These are phyloP conservation scores for Euptelea pleiosperma DNA, from an alignment of 164 flowering plant genomes.

Conservation along the genomic window DNA sequence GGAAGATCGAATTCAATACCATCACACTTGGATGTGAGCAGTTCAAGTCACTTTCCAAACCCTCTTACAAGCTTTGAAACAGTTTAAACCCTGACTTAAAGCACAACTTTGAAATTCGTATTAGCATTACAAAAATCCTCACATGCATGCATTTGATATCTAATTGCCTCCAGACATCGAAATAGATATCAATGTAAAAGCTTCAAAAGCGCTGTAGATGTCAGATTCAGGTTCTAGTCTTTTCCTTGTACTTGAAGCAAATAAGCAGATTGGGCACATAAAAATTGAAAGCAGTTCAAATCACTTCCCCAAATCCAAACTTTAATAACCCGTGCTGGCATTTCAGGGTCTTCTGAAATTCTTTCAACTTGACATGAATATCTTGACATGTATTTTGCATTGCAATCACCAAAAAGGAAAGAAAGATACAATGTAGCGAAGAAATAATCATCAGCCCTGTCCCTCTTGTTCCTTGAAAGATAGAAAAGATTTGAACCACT, in stretches of 20 bases:
- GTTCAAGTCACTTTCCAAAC: no score
- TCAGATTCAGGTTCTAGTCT: no score
- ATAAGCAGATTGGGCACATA: not conserved
- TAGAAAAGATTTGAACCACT: conserved; percentile 36
- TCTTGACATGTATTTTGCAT: conserved; percentile 6
- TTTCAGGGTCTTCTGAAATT: not conserved
- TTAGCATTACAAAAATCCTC: no score
- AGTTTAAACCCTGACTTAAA: no score
- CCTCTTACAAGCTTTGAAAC: no score
- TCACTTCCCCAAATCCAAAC: conserved; percentile 1
- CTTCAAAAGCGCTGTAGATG: no score
- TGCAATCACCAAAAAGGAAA: not conserved
- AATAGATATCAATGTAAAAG: no score
- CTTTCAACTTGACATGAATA: conserved; percentile 10
- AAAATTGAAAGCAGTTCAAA: not conserved
- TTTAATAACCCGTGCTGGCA: conserved; percentile 1
- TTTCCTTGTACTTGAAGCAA: not conserved
- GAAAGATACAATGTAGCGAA: not conserved
- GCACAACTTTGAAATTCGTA: no score
- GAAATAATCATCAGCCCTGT: conserved; percentile 17
- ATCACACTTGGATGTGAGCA: no score
- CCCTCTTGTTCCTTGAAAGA: conserved; percentile 32
- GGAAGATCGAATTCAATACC: no score
- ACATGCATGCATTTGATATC: no score
- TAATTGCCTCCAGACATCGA: no score